phyloP scores from a whole-genome alignment of 768 basidiomycete species.

The Lactarius hatsudake region DNA sequence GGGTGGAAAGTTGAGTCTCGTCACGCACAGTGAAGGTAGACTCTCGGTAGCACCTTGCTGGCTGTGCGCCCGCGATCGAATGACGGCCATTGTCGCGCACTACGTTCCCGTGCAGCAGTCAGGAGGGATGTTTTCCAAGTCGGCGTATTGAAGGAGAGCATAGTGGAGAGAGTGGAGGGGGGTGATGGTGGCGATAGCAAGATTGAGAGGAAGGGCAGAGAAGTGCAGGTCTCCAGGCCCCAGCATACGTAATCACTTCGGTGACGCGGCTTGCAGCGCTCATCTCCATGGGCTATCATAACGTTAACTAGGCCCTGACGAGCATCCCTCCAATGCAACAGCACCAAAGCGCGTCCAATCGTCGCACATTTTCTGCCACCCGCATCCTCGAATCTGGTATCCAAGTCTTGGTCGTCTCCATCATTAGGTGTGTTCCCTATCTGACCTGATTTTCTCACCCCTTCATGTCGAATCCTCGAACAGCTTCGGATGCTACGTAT shows the following conservation, averaged over 20 bases:
- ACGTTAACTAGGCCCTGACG: neutral
- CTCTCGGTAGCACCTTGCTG: conserved; percentile 40
- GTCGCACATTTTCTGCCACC: neutral
- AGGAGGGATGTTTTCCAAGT: conserved; percentile 19
- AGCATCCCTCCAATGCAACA: conserved; percentile 8
- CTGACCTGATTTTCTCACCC: neutral
- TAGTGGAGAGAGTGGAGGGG: neutral
- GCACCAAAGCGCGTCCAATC: neutral
- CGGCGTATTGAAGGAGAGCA: conserved; percentile 20
- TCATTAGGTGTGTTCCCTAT: conserved; percentile 23
- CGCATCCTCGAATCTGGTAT: conserved; percentile 16
- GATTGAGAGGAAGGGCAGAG: neutral
- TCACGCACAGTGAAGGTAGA: conserved; percentile 62
- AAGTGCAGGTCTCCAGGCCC: neutral
- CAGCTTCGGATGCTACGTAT: conserved; percentile 26
- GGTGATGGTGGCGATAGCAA: neutral
- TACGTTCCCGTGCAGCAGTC: conserved; percentile 10
- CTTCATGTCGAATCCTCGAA: neutral
- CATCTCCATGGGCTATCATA: neutral
- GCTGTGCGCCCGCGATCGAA: conserved; percentile 10
- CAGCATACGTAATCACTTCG: conserved; percentile 4
- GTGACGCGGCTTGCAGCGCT: neutral
- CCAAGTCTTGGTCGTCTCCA: conserved; percentile 18
- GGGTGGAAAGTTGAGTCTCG: conserved; percentile 43
- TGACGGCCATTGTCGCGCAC: neutral